Conservation (phyloP, 1,284 basidiomycete genomes). For the Pholiota adiposa region DNA sequence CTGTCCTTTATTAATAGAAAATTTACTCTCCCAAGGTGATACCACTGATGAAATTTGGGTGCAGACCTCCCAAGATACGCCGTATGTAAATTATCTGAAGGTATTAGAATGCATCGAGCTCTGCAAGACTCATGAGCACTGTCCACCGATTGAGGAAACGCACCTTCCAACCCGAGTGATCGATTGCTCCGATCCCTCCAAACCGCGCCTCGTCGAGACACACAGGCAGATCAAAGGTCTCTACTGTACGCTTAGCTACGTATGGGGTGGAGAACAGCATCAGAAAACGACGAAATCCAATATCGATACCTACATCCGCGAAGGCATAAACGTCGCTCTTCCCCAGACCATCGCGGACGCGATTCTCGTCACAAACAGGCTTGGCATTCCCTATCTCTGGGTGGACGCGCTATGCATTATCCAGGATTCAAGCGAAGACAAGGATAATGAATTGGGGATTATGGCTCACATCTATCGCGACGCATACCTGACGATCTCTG, state of each 20-base stretch:
- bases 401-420: constrained; percentile 8
- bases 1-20: neutral
- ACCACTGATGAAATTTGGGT: neutral
- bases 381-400: constrained; percentile 6
- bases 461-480: constrained; percentile 5
- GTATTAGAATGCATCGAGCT: neutral
- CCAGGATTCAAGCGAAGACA: constrained; percentile 6
- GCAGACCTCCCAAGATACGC: neutral
- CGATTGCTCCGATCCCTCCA: neutral
- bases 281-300: constrained; percentile 1
- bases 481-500: constrained; percentile 1
- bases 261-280: constrained; percentile 7
- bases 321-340: neutral
- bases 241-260: constrained; percentile 5
- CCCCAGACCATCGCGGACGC: constrained; percentile 8
- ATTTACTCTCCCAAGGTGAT: neutral
- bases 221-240: neutral
- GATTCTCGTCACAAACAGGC: neutral
- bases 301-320: neutral
- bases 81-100: neutral
- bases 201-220: neutral
- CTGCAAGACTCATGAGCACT: neutral
- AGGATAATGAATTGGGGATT: neutral
- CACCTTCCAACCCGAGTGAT: neutral
- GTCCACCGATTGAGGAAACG: neutral